These are phyloP conservation scores for Botrytis tulipae DNA, from an alignment of 2,329 filamentous ascomycete genomes.

Conservation along the genomic window DNA sequence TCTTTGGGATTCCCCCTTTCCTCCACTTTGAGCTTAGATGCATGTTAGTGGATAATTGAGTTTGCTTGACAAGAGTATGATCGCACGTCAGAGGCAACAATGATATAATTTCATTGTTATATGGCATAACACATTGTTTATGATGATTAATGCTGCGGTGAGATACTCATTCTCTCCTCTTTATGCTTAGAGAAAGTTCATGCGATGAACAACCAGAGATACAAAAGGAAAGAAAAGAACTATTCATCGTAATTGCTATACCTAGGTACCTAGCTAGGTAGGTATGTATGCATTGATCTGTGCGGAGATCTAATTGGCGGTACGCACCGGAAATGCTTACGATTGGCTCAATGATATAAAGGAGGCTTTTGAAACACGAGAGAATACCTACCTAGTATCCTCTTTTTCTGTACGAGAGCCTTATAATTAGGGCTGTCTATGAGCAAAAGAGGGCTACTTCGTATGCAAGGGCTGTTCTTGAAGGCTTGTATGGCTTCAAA, in stretches of 20 bases:
- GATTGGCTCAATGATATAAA: background rate
- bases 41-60: background rate
- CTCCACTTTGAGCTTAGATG: background rate
- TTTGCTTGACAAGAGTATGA: background rate
- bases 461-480: background rate
- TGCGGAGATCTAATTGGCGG: background rate
- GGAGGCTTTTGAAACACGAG: constrained; percentile 1
- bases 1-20: background rate
- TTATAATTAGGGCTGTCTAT: background rate
- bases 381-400: background rate
- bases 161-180: background rate
- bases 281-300: background rate
- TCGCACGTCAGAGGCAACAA: background rate
- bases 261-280: background rate
- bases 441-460: no score
- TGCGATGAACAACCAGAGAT: background rate
- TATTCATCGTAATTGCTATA: background rate
- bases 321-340: background rate
- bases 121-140: background rate
- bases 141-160: background rate
- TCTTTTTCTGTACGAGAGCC: background rate
- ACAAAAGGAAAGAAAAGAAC: background rate
- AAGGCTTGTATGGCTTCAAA: background rate
- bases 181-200: background rate
- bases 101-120: background rate